These are phyloP conservation scores for Henckelia pumila DNA, from an alignment of 257 asterid genomes.

Conservation along the genomic window DNA sequence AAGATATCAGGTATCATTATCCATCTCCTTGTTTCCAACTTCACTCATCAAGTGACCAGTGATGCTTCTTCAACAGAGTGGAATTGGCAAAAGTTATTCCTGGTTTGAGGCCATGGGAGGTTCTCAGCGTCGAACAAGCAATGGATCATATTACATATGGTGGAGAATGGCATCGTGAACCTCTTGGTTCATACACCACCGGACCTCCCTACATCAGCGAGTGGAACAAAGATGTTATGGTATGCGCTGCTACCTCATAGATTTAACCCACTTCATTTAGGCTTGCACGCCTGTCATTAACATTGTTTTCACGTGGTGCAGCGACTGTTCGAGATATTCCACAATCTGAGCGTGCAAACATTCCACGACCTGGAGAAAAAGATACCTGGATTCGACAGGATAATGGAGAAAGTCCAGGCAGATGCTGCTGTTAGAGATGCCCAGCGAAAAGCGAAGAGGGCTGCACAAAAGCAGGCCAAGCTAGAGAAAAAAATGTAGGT, in stretches of 20 bases:
- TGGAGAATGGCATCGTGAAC: constrained; percentile 88
- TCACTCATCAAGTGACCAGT: background rate
- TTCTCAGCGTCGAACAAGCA: constrained; percentile 90
- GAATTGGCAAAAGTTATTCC: constrained; percentile 68
- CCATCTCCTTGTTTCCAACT: constrained; percentile 4
- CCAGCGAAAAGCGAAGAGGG: constrained; percentile 38
- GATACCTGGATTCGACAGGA: constrained; percentile 64
- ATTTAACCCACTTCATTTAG: background rate
- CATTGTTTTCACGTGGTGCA: constrained; percentile 30
- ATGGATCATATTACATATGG: constrained; percentile 87
- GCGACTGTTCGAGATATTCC: constrained; percentile 45
- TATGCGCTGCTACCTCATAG: constrained; percentile 19
- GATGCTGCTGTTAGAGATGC: constrained; percentile 36
- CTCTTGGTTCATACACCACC: constrained; percentile 77
- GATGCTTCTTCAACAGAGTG: constrained; percentile 41
- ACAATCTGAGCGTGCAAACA: constrained; percentile 38
- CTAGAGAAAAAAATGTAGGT: constrained; percentile 20
- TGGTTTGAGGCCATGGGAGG: constrained; percentile 98
- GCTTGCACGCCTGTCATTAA: background rate
- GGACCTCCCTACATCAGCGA: constrained; percentile 84
- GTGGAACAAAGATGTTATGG: constrained; percentile 62
- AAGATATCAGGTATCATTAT: constrained; percentile 68
- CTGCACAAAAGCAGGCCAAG: constrained; percentile 41
- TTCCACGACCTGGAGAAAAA: constrained; percentile 36
- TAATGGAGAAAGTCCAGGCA: constrained; percentile 46